Base-by-base conservation (phyloP, 2,329 filamentous ascomycete genomes). In the Ceratocystis harringtonii region DNA sequence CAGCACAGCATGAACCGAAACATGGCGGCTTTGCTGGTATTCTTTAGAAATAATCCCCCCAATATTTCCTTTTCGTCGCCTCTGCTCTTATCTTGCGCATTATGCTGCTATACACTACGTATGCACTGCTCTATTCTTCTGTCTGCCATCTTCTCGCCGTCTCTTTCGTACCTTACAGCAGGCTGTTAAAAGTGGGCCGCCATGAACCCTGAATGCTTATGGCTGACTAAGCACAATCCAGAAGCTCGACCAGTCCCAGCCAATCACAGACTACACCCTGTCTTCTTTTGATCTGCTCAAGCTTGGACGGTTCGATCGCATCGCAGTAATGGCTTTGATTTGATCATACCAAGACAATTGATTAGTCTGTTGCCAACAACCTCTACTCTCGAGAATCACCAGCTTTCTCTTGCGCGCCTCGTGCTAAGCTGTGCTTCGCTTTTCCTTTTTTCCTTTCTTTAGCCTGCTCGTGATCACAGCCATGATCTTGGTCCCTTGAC, bases 261-360 rank as follows among this genome's bases (percentile, higher is more conserved):
- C 63, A 65, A 60, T 50, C 55, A 61, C 52, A 36, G 43, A 65
- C 52, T 65, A 57, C 63, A 61, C 55, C 55, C 25, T 65, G 41
- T 32, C 63, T 50, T 65, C 41, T 65, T 65, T 65, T 50, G 63
- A 60, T 50, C 22, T 19, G 15, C n/a, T 41, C 12, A 28, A 25
- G 48, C 28, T 28, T 41, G n/a, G 12, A 25, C n/a, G 6, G 36
- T 15, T 10, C 43, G n/a, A 30, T 30, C 12, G 41, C 61, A 62
- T 62, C 28, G 41, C 41, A 32, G 17, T 30, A 8, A 43, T 61
- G 32, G 25, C 44, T 61, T 45, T 62, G 43, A 41, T 19, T 45
- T 45, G 60, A 36, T 44, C 44, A 32, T 44, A n/a, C 7, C 12
- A 12, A 22, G 30, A 17, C 41, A 62, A 50, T 19, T 15, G 5